phyloP scores from a whole-genome alignment of 495 filamentous ascomycete genomes.

The Recurvomyces mirabilis region DNA sequence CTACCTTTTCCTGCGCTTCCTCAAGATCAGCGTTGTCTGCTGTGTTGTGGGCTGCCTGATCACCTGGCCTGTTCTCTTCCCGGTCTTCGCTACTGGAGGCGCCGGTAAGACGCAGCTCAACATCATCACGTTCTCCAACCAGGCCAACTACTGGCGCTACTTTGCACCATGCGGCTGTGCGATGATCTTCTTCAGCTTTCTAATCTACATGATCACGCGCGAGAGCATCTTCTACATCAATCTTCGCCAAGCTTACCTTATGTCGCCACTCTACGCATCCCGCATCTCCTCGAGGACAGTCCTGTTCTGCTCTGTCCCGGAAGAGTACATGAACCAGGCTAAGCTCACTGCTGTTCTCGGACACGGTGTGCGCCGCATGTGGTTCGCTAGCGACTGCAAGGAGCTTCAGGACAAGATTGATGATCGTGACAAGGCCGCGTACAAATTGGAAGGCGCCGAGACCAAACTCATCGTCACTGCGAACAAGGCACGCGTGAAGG shows the following conservation, averaged over 20 bases:
- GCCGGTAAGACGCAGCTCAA: conserved; percentile 56
- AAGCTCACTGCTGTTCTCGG: conserved; percentile 74
- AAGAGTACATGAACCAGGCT: conserved; percentile 57
- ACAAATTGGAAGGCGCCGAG: conserved; percentile 82
- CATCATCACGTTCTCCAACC: conserved; percentile 64
- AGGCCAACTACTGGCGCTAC: conserved; percentile 45
- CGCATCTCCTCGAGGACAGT: conserved; percentile 91
- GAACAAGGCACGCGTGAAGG: conserved; percentile 64
- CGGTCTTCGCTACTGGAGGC: conserved; percentile 39
- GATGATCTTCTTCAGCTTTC: conserved; percentile 73
- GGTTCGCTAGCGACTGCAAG: conserved; percentile 70
- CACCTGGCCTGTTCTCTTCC: conserved; percentile 36
- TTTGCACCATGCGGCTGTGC: conserved; percentile 67
- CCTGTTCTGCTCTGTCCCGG: conserved; percentile 77
- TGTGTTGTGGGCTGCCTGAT: conserved; percentile 34
- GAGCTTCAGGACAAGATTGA: conserved; percentile 76
- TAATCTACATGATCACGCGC: conserved; percentile 80
- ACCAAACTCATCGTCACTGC: conserved; percentile 76
- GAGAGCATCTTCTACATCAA: conserved; percentile 94
- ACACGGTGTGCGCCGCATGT: conserved; percentile 66
- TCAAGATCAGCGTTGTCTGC: conserved; percentile 31
- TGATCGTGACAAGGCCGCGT: conserved; percentile 70
- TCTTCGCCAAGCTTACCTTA: conserved; percentile 83
- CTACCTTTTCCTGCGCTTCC: conserved; percentile 34
- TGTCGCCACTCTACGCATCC: conserved; percentile 76